Evolutionary conservation across 768 basidiomycete species (phyloP).

Genomic region (Royoungia palumana): DNA sequence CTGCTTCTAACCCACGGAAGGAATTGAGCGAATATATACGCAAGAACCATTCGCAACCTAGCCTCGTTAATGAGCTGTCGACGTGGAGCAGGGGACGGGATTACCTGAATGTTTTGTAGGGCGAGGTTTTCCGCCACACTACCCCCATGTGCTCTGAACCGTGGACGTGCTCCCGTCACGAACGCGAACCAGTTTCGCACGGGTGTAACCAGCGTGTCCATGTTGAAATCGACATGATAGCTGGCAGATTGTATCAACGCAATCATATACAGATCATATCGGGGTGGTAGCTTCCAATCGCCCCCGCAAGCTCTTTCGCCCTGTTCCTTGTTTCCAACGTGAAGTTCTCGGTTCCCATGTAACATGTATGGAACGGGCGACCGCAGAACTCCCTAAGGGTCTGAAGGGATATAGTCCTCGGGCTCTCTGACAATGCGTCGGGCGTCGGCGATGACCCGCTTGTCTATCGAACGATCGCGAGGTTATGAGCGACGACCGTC

Average conservation of each 20-base stretch:
- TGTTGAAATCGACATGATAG: conserved; percentile 93
- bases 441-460: conserved; percentile 88
- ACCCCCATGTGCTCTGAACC: conserved; percentile 87
- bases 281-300: conserved; percentile 75
- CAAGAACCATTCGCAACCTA: conserved; percentile 87
- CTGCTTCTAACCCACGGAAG: conserved; percentile 88
- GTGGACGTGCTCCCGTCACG: conserved; percentile 71
- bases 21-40: conserved; percentile 94
- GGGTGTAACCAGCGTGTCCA: conserved; percentile 87
- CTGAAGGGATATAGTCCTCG: conserved; percentile 78
- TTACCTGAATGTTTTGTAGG: conserved; percentile 92
- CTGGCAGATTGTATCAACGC: conserved; percentile 37
- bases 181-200: conserved; percentile 78
- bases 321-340: conserved; percentile 79
- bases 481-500: not conserved
- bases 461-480: conserved; percentile 42
- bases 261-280: not conserved
- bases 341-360: conserved; percentile 99
- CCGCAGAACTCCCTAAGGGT: conserved; percentile 83
- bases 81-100: not conserved
- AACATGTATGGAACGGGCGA: conserved; percentile 94
- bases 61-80: conserved; percentile 44
- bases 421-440: conserved; percentile 84
- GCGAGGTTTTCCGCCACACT: conserved; percentile 88
- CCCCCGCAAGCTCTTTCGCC: conserved; percentile 81